Percentiles rank a stretch among this genome's conserved stretches.
Evolutionary conservation across 2,329 filamentous ascomycete genomes (phyloP).

Genomic region (Aureobasidium uvarum): DNA sequence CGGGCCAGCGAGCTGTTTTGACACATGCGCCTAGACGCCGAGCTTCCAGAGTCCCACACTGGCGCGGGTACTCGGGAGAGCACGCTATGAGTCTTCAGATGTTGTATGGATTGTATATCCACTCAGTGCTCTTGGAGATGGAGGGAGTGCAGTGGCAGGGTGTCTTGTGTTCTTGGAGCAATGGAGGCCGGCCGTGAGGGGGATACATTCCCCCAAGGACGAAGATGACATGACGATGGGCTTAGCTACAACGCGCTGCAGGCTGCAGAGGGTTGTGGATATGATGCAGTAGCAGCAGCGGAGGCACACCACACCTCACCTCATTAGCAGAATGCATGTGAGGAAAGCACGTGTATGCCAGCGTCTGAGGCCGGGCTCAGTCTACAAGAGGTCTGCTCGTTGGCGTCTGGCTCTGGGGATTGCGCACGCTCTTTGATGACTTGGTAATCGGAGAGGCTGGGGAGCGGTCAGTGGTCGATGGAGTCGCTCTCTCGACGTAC

Average conservation of each 20-base stretch:
- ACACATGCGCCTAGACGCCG: conserved; percentile 17
- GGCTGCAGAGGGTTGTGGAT: background rate
- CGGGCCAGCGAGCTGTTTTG: conserved; percentile 13
- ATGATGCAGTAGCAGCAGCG: background rate
- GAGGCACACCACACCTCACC: background rate
- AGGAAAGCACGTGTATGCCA: background rate
- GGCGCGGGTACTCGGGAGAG: background rate
- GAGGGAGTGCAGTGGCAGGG: background rate
- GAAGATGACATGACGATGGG: background rate
- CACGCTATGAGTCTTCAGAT: background rate
- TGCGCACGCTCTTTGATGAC: background rate
- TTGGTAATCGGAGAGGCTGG: background rate
- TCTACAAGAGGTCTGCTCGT: background rate
- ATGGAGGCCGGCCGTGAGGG: background rate
- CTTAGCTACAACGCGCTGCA: background rate
- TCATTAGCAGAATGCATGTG: background rate
- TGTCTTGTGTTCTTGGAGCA: background rate
- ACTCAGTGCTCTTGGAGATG: background rate
- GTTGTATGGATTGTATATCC: background rate
- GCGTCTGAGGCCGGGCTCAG: background rate
- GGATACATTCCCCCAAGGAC: background rate
- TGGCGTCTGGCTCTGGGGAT: background rate
- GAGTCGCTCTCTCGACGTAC: background rate
- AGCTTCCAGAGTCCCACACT: conserved; percentile 8
- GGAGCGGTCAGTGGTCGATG: background rate